Conservation (phyloP, 1,139 yeast species). For the Geotrichum reessii region DNA sequence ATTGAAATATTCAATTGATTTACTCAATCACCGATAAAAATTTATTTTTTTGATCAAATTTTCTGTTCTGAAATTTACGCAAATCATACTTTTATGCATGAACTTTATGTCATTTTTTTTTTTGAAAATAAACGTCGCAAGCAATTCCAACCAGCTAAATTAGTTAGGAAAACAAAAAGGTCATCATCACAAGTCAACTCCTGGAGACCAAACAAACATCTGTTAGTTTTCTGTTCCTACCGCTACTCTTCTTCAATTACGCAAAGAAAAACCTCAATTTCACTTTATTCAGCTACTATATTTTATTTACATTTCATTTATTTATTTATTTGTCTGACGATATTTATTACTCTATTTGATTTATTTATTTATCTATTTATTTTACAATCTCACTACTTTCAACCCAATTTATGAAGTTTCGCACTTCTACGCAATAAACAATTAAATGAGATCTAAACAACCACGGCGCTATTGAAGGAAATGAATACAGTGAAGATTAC, state of each 20-base stretch:
- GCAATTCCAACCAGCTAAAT: background rate
- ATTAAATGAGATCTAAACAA: background rate
- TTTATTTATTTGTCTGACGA: too few relatives aligned
- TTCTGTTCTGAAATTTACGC: background rate
- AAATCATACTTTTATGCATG: background rate
- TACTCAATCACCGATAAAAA: background rate
- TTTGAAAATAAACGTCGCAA: background rate
- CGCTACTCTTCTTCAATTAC: too few relatives aligned
- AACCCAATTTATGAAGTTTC: background rate
- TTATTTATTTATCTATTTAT: too few relatives aligned
- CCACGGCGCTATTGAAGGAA: background rate
- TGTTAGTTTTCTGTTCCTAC: too few relatives aligned
- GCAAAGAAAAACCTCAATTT: too few relatives aligned
- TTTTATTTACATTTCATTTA: too few relatives aligned
- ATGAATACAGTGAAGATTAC: slow-evolving; percentile 1
- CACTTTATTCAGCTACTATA: too few relatives aligned
- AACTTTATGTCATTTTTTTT: background rate
- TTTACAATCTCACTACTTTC: background rate
- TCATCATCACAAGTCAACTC: too few relatives aligned
- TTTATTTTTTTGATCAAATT: background rate
- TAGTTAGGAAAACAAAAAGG: too few relatives aligned
- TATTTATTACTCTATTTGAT: too few relatives aligned
- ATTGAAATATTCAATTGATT: background rate
- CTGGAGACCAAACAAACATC: too few relatives aligned
- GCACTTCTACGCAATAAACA: background rate